Percentiles rank a stretch among this genome's conserved stretches.
Conservation (phyloP, 257 asterid genomes). For the Petrea volubilis region DNA sequence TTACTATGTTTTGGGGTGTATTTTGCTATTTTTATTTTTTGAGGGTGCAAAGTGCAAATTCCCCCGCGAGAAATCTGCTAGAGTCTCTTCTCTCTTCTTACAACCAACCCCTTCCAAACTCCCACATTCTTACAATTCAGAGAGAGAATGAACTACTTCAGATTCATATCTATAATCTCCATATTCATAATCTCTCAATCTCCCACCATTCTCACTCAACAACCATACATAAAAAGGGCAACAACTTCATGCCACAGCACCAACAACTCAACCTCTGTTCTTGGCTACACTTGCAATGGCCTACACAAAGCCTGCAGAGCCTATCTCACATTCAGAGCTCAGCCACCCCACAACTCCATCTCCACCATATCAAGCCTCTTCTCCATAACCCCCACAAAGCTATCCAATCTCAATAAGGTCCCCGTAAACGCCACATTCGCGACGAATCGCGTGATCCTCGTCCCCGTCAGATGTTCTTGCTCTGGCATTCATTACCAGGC, state of each 20-base stretch:
- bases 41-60: too few relatives aligned
- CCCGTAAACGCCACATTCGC: constrained; percentile 33
- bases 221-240: constrained; percentile 52
- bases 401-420: constrained; percentile 63
- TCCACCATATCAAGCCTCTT: constrained; percentile 62
- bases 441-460: constrained; percentile 42
- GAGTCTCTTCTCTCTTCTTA: too few relatives aligned
- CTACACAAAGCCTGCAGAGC: constrained; percentile 48
- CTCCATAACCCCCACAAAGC: constrained; percentile 35
- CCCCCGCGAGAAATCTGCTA: too few relatives aligned
- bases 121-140: too few relatives aligned
- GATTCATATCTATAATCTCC: constrained; percentile 19
- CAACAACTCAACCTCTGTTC: constrained; percentile 46
- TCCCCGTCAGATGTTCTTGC: constrained; percentile 82
- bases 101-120: neutral
- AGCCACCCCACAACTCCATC: constrained; percentile 49
- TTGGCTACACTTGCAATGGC: constrained; percentile 87
- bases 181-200: constrained; percentile 33
- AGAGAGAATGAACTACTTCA: constrained; percentile 37
- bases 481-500: constrained; percentile 54
- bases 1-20: too few relatives aligned
- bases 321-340: constrained; percentile 74
- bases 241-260: constrained; percentile 25
- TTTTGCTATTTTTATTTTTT: too few relatives aligned
- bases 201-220: constrained; percentile 51